A percentile compares a stretch with the other conserved stretches of the same genome.
These are phyloP conservation scores for Smittium culicis DNA, from an alignment of 371 early-diverging fungal species.

Conservation along the genomic window DNA sequence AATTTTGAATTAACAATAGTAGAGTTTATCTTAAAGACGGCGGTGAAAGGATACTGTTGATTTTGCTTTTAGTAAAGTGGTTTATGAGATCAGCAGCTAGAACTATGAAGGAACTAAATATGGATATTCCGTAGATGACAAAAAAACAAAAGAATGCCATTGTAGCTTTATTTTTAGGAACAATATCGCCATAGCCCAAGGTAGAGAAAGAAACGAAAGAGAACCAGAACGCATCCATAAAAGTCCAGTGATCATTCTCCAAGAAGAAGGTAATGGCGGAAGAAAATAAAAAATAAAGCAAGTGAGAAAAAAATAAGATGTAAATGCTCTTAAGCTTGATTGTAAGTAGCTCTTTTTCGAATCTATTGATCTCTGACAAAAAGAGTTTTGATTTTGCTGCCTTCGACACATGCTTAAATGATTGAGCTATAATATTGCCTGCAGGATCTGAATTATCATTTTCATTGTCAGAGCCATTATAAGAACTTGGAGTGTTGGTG, in stretches of 20 bases:
- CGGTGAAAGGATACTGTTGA: background rate
- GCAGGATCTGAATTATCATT: too few relatives aligned
- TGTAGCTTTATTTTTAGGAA: constrained; percentile 23
- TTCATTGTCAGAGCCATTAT: background rate
- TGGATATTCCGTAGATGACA: background rate
- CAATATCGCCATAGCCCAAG: constrained; percentile 24
- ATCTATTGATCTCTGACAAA: background rate
- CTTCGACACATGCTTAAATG: background rate
- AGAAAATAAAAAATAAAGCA: background rate
- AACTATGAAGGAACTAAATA: background rate
- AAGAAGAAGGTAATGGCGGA: background rate
- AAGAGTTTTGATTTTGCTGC: background rate
- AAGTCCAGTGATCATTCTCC: constrained; percentile 20
- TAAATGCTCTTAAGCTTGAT: background rate
- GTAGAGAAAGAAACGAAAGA: constrained; percentile 30
- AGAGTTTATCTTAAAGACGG: too few relatives aligned
- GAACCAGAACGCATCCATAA: constrained; percentile 29
- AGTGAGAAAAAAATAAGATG: background rate
- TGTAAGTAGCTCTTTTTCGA: background rate
- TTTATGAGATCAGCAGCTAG: background rate
- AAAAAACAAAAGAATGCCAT: constrained; percentile 4
- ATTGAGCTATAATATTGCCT: too few relatives aligned
- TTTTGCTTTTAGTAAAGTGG: background rate
- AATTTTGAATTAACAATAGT: too few relatives aligned
- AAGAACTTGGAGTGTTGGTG: too few relatives aligned